These are phyloP conservation scores for Mycena chlorophos DNA, from an alignment of 768 basidiomycete species.

Conservation along the genomic window DNA sequence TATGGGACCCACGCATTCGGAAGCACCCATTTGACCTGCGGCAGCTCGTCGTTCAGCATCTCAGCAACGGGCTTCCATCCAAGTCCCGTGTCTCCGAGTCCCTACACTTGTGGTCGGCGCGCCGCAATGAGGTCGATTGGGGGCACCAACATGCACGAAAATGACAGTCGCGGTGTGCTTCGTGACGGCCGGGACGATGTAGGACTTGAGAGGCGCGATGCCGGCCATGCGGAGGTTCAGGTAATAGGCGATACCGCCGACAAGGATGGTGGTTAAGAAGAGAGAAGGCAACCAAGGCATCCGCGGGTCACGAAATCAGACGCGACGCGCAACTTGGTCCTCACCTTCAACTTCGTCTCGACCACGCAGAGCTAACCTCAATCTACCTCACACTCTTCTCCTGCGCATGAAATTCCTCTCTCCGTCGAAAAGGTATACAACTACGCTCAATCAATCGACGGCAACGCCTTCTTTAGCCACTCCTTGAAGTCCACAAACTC, in stretches of 20 bases:
- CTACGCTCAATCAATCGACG: too few species aligned
- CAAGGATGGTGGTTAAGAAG: conserved; percentile 13
- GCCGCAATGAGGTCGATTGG: conserved; percentile 1
- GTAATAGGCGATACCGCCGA: conserved; percentile 19
- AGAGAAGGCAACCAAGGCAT: conserved; percentile 1
- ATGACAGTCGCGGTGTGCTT: conserved; percentile 87
- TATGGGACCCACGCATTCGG: conserved; percentile 69
- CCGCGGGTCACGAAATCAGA: too few species aligned
- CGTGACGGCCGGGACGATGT: conserved; percentile 53
- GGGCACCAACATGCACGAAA: conserved; percentile 77
- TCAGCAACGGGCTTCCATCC: conserved; percentile 81
- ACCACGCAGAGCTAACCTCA: too few species aligned
- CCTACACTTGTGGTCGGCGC: conserved; percentile 39
- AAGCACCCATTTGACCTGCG: conserved; percentile 87
- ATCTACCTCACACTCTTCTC: too few species aligned
- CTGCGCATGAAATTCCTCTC: too few species aligned
- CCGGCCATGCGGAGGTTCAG: conserved; percentile 31
- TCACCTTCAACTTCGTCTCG: too few species aligned
- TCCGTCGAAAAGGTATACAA: too few species aligned
- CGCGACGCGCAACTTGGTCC: too few species aligned
- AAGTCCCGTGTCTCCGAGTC: conserved; percentile 71
- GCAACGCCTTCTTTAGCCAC: too few species aligned
- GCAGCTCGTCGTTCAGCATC: conserved; percentile 59
- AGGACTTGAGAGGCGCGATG: conserved; percentile 43
- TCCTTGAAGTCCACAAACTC: too few species aligned